Evolutionary conservation across 179 eudicot genomes (phyloP).

Genomic region (Actinidia chinensis): DNA sequence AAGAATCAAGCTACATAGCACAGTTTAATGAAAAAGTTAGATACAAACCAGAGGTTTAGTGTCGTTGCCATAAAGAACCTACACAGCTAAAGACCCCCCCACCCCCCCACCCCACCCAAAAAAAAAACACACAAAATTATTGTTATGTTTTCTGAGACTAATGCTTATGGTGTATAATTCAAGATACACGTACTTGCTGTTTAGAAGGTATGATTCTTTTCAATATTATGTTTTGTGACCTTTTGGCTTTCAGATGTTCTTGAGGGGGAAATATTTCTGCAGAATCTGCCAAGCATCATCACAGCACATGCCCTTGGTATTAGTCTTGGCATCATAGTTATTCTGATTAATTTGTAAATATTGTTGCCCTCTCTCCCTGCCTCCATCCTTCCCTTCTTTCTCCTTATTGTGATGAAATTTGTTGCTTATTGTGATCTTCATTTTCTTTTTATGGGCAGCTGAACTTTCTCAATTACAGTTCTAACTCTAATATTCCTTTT

Average conservation of each 20-base stretch:
- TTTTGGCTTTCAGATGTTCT: constrained; percentile 59
- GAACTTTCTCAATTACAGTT: not conserved
- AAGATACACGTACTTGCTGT: not conserved
- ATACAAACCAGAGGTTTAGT: not conserved
- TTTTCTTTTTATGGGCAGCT: not conserved
- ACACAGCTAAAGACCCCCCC: too few species aligned
- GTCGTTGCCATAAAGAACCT: not conserved
- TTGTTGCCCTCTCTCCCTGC: not conserved
- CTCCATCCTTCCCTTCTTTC: not conserved
- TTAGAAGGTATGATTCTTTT: not conserved
- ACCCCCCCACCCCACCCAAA: too few species aligned
- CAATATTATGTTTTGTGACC: constrained; percentile 1
- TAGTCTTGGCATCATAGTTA: constrained; percentile 1
- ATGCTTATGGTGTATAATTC: not conserved
- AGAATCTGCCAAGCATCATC: constrained; percentile 90
- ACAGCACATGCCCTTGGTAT: constrained; percentile 81
- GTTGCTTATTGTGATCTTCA: not conserved
- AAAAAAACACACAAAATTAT: too few species aligned
- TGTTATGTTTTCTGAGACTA: not conserved
- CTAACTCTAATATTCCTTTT: not conserved
- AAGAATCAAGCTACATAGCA: too few species aligned
- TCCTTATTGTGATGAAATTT: not conserved
- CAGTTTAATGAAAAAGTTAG: too few species aligned
- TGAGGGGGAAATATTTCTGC: constrained; percentile 92
- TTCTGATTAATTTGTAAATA: not conserved